Conservation (phyloP, 768 basidiomycete species). For the Pulveroboletus sp. region DNA sequence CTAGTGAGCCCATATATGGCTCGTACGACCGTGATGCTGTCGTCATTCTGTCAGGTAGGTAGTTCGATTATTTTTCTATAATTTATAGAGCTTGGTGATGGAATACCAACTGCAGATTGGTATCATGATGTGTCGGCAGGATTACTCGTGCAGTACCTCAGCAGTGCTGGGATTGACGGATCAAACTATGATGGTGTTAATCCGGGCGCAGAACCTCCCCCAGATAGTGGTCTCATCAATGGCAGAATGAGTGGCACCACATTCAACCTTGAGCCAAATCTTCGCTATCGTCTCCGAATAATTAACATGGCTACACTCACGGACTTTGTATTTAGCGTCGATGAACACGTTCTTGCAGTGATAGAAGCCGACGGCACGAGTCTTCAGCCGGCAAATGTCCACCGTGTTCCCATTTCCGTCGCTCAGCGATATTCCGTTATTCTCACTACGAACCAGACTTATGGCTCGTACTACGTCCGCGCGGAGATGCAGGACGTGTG, state of each 20-base stretch:
- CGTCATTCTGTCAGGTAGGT: conserved; percentile 34
- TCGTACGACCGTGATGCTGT: conserved; percentile 39
- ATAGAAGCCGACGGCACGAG: conserved; percentile 47
- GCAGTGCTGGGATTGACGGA: conserved; percentile 21
- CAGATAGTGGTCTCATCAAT: conserved; percentile 36
- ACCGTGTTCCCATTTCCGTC: conserved; percentile 38
- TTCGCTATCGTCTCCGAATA: conserved; percentile 43
- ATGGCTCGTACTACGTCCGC: conserved; percentile 34
- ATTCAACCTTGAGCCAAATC: conserved; percentile 33
- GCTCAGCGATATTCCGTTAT: conserved; percentile 52
- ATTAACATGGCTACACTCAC: conserved; percentile 47
- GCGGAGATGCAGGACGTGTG: conserved; percentile 32
- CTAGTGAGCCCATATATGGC: conserved; percentile 27
- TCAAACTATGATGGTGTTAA: conserved; percentile 29
- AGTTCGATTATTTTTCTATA: not conserved
- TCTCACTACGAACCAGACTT: conserved; percentile 37
- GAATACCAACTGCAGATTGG: conserved; percentile 25
- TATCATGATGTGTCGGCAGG: conserved; percentile 30
- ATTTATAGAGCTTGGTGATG: not conserved
- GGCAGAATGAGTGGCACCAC: conserved; percentile 23
- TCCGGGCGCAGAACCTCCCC: conserved; percentile 34
- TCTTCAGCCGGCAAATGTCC: conserved; percentile 35
- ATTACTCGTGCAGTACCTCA: conserved; percentile 29
- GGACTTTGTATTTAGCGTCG: conserved; percentile 41
- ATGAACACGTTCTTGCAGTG: conserved; percentile 42